phyloP scores from a whole-genome alignment of 768 basidiomycete genomes.

The Strobilomyces confusus region DNA sequence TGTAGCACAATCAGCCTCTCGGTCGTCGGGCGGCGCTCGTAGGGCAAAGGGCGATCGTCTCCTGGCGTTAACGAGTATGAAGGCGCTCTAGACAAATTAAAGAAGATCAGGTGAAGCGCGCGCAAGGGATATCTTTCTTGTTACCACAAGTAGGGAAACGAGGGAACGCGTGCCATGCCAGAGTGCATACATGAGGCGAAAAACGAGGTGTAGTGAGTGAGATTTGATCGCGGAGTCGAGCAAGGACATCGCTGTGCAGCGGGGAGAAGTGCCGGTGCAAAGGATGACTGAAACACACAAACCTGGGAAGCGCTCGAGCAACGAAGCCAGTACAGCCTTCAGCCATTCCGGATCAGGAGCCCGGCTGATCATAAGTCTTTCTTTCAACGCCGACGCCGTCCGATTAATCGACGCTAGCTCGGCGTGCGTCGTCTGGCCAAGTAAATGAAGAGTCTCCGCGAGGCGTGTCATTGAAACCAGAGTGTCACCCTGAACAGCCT shows the following conservation, averaged over 20 bases:
- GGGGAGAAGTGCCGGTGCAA: neutral
- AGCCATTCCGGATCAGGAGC: slow-evolving; percentile 20
- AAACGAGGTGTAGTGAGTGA: slow-evolving; percentile 26
- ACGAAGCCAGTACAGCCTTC: slow-evolving; percentile 11
- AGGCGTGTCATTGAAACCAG: slow-evolving; percentile 35
- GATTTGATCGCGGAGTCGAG: slow-evolving; percentile 18
- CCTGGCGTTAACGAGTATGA: slow-evolving; percentile 33
- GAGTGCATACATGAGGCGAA: slow-evolving; percentile 23
- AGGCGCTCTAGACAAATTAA: slow-evolving; percentile 29
- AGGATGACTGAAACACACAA: slow-evolving; percentile 8
- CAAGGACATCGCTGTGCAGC: slow-evolving; percentile 9
- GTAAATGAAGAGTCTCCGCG: slow-evolving; percentile 31
- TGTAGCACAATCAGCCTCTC: neutral
- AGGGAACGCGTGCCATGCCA: slow-evolving; percentile 31
- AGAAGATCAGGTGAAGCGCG: slow-evolving; percentile 3
- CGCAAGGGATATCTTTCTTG: slow-evolving; percentile 1
- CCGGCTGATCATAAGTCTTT: slow-evolving; percentile 20
- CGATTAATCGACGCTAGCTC: slow-evolving; percentile 48
- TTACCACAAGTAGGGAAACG: slow-evolving; percentile 43
- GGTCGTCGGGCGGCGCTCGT: neutral
- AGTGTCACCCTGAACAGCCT: slow-evolving; percentile 35
- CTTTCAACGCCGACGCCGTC: slow-evolving; percentile 33
- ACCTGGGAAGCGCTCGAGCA: slow-evolving; percentile 24
- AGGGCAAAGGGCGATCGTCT: slow-evolving; percentile 7
- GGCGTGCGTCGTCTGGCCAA: slow-evolving; percentile 37